A percentile compares a stretch with the other conserved stretches of the same genome.
phyloP scores from a whole-genome alignment of 2,329 filamentous ascomycete genomes.

The Cercospora zeina region DNA sequence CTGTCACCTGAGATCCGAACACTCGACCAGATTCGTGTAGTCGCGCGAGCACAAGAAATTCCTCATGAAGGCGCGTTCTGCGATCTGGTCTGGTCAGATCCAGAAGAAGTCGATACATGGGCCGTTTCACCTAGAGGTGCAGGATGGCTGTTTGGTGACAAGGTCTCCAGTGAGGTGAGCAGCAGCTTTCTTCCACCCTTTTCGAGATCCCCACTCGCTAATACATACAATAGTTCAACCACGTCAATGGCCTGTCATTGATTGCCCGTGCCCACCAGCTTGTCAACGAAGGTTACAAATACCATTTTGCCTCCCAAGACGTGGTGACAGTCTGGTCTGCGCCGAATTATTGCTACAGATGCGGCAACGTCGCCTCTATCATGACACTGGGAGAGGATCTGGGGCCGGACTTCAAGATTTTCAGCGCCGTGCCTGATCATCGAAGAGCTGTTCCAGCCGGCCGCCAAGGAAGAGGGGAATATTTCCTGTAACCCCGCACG shows the following conservation, averaged over 20 bases:
- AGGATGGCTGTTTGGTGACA: slow-evolving; percentile 69
- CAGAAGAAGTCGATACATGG: slow-evolving; percentile 68
- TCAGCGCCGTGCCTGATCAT: slow-evolving; percentile 84
- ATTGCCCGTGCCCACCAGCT: slow-evolving; percentile 74
- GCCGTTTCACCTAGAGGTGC: slow-evolving; percentile 65
- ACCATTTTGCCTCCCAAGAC: slow-evolving; percentile 91
- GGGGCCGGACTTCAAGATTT: slow-evolving; percentile 88
- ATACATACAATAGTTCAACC: slow-evolving; percentile 59
- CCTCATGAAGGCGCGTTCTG: slow-evolving; percentile 77
- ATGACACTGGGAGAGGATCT: slow-evolving; percentile 87
- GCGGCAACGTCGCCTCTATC: slow-evolving; percentile 83
- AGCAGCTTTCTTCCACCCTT: slow-evolving; percentile 19
- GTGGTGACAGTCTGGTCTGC: slow-evolving; percentile 87
- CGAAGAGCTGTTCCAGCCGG: slow-evolving; percentile 75
- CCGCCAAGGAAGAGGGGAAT: slow-evolving; percentile 52
- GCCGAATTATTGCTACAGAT: slow-evolving; percentile 95
- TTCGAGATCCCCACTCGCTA: not conserved
- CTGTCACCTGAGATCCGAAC: slow-evolving; percentile 72
- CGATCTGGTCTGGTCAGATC: slow-evolving; percentile 74
- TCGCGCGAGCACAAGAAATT: slow-evolving; percentile 73
- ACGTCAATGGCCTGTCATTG: slow-evolving; percentile 70
- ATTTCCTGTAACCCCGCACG: slow-evolving; percentile 49
- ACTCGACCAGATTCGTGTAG: slow-evolving; percentile 72
- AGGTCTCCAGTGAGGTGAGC: slow-evolving; percentile 65
- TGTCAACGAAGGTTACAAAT: slow-evolving; percentile 80